Conservation (phyloP, 768 basidiomycete genomes). For the Hemileccinum rubropunctum region DNA sequence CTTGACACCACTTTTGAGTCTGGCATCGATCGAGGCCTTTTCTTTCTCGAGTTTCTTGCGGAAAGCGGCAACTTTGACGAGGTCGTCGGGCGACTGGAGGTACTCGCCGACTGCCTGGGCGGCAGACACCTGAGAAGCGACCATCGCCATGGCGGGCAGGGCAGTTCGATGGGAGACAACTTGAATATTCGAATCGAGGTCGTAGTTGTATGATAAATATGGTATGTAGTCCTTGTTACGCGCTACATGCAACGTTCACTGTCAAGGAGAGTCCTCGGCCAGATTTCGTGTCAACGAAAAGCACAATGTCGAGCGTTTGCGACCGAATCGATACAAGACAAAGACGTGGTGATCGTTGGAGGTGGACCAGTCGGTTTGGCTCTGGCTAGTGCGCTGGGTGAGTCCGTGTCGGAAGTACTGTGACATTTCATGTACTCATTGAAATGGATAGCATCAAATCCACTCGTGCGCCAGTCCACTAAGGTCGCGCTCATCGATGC, state of each 20-base stretch:
- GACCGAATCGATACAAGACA: conserved; percentile 41
- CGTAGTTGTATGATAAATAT: not conserved
- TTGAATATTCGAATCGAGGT: not conserved
- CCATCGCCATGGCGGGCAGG: conserved; percentile 38
- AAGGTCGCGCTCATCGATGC: conserved; percentile 80
- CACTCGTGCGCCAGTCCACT: conserved; percentile 47
- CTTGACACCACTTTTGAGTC: conserved; percentile 87
- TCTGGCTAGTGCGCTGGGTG: conserved; percentile 83
- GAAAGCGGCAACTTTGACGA: conserved; percentile 82
- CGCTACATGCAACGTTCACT: conserved; percentile 5
- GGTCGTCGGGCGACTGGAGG: conserved; percentile 90
- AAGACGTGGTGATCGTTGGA: conserved; percentile 91
- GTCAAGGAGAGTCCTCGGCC: conserved; percentile 2
- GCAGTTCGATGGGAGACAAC: too few relatives aligned
- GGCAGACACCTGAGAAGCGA: conserved; percentile 60
- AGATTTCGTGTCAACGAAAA: conserved; percentile 4
- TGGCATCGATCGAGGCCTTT: conserved; percentile 88
- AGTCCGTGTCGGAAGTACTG: conserved; percentile 19
- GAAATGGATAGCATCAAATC: conserved; percentile 47
- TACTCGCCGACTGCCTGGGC: conserved; percentile 88
- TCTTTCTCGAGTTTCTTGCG: conserved; percentile 96
- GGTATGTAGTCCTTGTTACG: too few relatives aligned
- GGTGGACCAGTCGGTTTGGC: conserved; percentile 92
- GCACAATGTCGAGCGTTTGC: conserved; percentile 14
- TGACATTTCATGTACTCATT: not conserved